Evolutionary conservation across 2,329 filamentous ascomycete genomes (phyloP).

Genomic region (Diaporthe humulicola): DNA sequence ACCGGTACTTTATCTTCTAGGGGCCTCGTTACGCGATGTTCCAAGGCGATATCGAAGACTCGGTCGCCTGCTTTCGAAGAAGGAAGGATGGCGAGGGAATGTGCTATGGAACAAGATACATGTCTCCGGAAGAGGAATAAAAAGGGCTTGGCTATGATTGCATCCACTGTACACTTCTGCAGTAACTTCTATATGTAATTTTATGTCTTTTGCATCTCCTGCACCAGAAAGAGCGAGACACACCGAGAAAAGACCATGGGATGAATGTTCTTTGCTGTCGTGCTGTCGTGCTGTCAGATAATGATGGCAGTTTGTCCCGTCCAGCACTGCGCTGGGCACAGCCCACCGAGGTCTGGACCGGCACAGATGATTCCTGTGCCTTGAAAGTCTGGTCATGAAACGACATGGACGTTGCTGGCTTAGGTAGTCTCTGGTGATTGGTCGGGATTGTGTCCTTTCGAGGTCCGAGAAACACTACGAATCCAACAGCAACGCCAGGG

Average conservation of each 20-base stretch:
- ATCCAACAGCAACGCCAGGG: neutral
- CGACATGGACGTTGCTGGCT: no score
- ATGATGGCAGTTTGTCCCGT: neutral
- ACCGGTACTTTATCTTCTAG: constrained; percentile 14
- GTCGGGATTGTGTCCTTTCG: no score
- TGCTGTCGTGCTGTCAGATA: neutral
- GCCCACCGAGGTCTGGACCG: neutral
- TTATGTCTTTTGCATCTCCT: neutral
- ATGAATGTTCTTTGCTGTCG: neutral
- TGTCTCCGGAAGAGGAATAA: no score
- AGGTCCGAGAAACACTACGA: neutral
- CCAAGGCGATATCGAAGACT: neutral
- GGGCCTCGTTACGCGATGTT: neutral
- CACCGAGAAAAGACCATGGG: neutral
- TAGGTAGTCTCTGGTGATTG: neutral
- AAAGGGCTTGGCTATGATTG: neutral
- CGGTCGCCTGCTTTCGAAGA: neutral
- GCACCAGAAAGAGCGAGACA: neutral
- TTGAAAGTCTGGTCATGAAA: neutral
- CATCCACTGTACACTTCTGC: neutral
- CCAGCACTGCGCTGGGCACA: neutral
- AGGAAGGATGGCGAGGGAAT: neutral
- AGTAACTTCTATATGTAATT: neutral
- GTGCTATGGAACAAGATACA: neutral
- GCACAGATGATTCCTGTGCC: neutral